Base-by-base conservation (phyloP, 164 flowering plant species). In the Magnolia changhungtana region DNA sequence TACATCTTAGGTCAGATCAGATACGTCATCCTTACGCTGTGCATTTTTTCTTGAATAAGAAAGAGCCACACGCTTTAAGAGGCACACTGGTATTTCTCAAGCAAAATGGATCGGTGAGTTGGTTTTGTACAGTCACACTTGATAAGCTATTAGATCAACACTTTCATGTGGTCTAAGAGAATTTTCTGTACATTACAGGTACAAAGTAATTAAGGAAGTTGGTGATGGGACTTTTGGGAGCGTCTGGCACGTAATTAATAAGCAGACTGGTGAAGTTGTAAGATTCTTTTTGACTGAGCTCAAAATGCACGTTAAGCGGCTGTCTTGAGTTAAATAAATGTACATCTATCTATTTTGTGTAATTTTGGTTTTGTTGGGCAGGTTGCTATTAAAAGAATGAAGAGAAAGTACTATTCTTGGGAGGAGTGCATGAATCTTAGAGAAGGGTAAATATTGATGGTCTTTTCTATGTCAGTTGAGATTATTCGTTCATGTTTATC, bases 371-470 rank as follows among this genome's bases (percentile, higher is more conserved):
- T n/a, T 1, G 49, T 19, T 75, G 77, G 20, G 58, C 82, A 96
- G 99, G 99, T 96, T 74, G 99, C 99, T 14, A 88, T 96, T 4
- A 96, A 96, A 76, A 90, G 89, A 80, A 96, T 96, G 99, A 94
- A 94, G 89, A n/a, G n/a, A n/a, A n/a, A n/a, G n/a, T n/a, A n/a
- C n/a, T n/a, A n/a, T n/a, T n/a, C n/a, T n/a, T n/a, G n/a, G n/a
- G n/a, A n/a, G n/a, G n/a, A n/a, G n/a, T n/a, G n/a, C n/a, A n/a
- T n/a, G n/a, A n/a, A n/a, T n/a, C n/a, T n/a, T n/a, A n/a, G n/a
- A n/a, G n/a, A n/a, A n/a, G n/a, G n/a, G n/a, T n/a, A n/a, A n/a
- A n/a, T n/a, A n/a, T n/a, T n/a, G n/a, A n/a, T n/a, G n/a, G n/a
- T n/a, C n/a, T n/a, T n/a, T n/a, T n/a, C n/a, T n/a, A n/a, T n/a